phyloP scores from a whole-genome alignment of 176 grass and related monocot genomes.

The Saccharum officinarum region DNA sequence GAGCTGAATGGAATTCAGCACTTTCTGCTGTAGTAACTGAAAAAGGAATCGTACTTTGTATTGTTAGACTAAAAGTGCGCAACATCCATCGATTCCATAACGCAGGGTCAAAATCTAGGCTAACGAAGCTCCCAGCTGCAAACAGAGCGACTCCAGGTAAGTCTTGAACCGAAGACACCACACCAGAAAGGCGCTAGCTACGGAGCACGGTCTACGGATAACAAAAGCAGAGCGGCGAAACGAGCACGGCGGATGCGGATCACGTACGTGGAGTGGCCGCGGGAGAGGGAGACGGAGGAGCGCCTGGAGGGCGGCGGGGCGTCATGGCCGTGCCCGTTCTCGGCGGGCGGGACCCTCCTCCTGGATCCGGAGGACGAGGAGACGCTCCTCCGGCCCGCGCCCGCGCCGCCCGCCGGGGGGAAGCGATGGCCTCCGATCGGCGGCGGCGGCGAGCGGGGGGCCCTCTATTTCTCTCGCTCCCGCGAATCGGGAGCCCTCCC shows the following conservation, averaged over 20 bases:
- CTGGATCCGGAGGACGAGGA: conserved; percentile 34
- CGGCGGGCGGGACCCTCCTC: conserved; percentile 43
- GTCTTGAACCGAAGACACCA: not conserved
- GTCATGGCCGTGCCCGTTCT: conserved; percentile 53
- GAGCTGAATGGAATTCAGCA: not conserved
- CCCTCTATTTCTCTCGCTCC: not conserved
- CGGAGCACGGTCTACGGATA: not conserved
- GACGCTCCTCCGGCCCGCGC: conserved; percentile 52
- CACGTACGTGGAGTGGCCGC: conserved; percentile 41
- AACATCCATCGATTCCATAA: not conserved
- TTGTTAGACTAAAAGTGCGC: not conserved
- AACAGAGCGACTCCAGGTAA: not conserved
- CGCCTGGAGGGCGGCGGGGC: conserved; percentile 25
- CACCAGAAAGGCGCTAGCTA: not conserved
- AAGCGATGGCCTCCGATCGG: conserved; percentile 26
- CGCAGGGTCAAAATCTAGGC: conserved; percentile 15
- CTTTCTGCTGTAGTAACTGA: not conserved
- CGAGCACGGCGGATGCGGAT: not conserved
- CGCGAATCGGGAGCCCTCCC: conserved; percentile 42
- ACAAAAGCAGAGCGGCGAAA: not conserved
- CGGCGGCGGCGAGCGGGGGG: not conserved
- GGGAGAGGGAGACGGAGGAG: conserved; percentile 56
- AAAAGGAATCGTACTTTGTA: not conserved
- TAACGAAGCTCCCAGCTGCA: not conserved
- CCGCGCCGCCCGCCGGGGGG: conserved; percentile 14